A percentile compares a stretch with the other conserved stretches of the same genome.
Conservation (phyloP, 805 yeast species). For the Grigorovia transvaalensis region DNA sequence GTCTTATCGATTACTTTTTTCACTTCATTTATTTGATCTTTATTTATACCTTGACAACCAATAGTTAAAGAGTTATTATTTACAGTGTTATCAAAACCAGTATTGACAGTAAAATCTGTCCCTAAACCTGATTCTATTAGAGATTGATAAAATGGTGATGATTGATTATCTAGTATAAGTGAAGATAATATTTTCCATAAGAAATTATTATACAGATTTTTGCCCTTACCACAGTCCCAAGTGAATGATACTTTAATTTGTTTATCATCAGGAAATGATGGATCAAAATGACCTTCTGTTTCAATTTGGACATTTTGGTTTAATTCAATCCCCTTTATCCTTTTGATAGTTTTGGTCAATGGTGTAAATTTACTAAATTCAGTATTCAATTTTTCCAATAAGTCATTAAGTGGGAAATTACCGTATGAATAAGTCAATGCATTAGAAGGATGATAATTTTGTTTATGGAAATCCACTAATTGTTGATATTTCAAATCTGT, state of each 20-base stretch:
- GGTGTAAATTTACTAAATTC: constrained; percentile 46
- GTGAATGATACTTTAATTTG: constrained; percentile 79
- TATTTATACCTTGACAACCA: constrained; percentile 69
- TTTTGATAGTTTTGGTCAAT: constrained; percentile 24
- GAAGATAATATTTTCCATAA: constrained; percentile 60
- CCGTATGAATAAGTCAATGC: constrained; percentile 85
- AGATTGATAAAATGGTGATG: constrained; percentile 80
- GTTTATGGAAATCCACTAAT: constrained; percentile 61
- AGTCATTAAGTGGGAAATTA: constrained; percentile 50
- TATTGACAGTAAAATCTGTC: constrained; percentile 74
- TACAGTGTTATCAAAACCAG: constrained; percentile 79
- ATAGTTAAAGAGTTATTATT: constrained; percentile 68
- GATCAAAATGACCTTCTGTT: constrained; percentile 72
- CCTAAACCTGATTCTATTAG: constrained; percentile 79
- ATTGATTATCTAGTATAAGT: constrained; percentile 79
- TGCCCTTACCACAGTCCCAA: constrained; percentile 76
- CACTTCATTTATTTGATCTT: constrained; percentile 32
- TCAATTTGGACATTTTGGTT: constrained; percentile 27
- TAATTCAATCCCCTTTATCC: constrained; percentile 37
- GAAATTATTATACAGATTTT: constrained; percentile 58
- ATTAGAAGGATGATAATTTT: constrained; percentile 83
- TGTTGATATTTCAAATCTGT: constrained; percentile 68
- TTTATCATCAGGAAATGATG: constrained; percentile 51
- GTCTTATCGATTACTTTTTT: constrained; percentile 34
- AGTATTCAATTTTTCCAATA: constrained; percentile 45